Evolutionary conservation across 306 rosid genomes (phyloP).

Genomic region (Inga leiocalycina): DNA sequence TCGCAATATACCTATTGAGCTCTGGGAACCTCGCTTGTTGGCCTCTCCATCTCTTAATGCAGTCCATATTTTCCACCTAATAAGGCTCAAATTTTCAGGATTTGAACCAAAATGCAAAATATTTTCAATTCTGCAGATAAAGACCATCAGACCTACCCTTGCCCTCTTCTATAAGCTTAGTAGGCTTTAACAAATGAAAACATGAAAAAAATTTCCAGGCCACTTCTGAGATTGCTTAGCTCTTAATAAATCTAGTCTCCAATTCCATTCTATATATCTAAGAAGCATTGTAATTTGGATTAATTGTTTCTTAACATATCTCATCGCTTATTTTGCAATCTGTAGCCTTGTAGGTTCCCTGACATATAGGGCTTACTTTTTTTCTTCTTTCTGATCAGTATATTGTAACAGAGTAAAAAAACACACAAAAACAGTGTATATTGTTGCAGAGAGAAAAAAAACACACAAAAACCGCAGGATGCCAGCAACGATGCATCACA

Average conservation of each 20-base stretch:
- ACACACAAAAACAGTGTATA: no score
- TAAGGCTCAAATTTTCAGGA: not conserved
- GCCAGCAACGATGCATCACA: no score
- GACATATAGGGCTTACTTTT: constrained; percentile 7
- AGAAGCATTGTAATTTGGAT: not conserved
- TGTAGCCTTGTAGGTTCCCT: constrained; percentile 97
- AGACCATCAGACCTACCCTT: not conserved
- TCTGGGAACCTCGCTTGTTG: no score
- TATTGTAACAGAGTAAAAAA: no score
- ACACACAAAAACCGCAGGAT: no score
- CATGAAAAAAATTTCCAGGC: constrained; percentile 57
- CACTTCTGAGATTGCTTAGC: constrained; percentile 82
- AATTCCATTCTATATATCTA: not conserved
- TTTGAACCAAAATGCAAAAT: not conserved
- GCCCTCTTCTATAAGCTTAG: not conserved
- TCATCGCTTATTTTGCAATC: constrained; percentile 35
- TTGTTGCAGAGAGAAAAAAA: no score
- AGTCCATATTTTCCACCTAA: not conserved
- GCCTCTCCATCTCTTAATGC: no score
- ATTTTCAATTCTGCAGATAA: not conserved
- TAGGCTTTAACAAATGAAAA: not conserved
- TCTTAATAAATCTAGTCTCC: constrained; percentile 30
- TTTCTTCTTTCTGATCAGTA: no score
- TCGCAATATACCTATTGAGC: no score
- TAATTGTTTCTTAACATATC: constrained; percentile 1